These are phyloP conservation scores for Strobilomyces echinocephalus DNA, from an alignment of 768 basidiomycete species.

Conservation along the genomic window DNA sequence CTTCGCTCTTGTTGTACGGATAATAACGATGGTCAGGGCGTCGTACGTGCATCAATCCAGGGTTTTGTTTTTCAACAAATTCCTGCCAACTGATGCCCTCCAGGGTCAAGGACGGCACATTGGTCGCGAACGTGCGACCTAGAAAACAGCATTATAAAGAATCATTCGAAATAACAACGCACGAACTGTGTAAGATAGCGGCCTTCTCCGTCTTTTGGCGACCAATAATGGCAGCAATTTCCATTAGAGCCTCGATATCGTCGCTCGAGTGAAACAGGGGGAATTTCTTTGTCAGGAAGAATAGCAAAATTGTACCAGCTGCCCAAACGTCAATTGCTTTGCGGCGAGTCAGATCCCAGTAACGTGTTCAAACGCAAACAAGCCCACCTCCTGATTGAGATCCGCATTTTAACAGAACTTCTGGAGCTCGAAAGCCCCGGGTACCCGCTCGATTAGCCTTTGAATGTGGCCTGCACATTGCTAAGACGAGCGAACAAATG, in stretches of 20 bases:
- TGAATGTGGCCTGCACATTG: conserved; percentile 55
- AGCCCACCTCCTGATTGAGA: conserved; percentile 84
- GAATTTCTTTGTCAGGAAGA: conserved; percentile 89
- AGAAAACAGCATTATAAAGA: conserved; percentile 5
- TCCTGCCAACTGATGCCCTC: conserved; percentile 67
- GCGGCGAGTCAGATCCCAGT: conserved; percentile 6
- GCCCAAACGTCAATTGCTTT: conserved; percentile 97
- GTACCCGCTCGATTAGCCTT: conserved; percentile 98
- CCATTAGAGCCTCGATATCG: conserved; percentile 93
- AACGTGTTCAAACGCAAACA: conserved; percentile 7
- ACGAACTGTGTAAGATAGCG: conserved; percentile 85
- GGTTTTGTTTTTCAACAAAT: conserved; percentile 77
- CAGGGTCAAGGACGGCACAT: conserved; percentile 70
- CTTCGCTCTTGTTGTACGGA: conserved; percentile 41
- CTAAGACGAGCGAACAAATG: neutral
- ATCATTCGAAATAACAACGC: neutral
- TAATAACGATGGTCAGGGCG: conserved; percentile 50
- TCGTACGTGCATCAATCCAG: conserved; percentile 51
- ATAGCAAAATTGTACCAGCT: conserved; percentile 85
- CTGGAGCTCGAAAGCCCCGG: conserved; percentile 93
- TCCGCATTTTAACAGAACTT: conserved; percentile 90
- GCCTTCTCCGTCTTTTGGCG: conserved; percentile 75
- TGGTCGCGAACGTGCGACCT: conserved; percentile 91
- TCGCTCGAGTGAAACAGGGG: conserved; percentile 92
- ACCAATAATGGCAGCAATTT: conserved; percentile 86